These are phyloP conservation scores for Entomortierella beljakovae DNA, from an alignment of 192 early-diverging fungal species.

Conservation along the genomic window DNA sequence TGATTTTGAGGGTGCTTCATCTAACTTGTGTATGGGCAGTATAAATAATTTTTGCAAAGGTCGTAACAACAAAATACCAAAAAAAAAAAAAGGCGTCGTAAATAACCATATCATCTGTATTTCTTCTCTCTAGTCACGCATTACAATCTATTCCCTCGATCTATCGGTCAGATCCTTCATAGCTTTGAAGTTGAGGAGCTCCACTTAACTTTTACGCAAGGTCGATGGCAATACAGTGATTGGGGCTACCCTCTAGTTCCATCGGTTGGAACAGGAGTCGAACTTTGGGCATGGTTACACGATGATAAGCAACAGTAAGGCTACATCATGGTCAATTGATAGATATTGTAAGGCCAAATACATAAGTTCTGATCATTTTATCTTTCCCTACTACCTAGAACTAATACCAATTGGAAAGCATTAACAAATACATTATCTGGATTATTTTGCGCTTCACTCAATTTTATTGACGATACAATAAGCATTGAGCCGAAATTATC, in stretches of 20 bases:
- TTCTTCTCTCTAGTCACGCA: conserved; percentile 62
- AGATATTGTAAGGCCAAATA: not conserved
- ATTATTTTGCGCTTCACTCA: conserved; percentile 96
- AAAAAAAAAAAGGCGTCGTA: no score
- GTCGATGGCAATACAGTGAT: conserved; percentile 82
- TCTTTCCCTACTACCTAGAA: conserved; percentile 44
- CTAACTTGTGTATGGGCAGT: conserved; percentile 44
- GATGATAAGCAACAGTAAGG: conserved; percentile 60
- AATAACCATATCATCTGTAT: not conserved
- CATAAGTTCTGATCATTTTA: not conserved
- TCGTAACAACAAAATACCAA: no score
- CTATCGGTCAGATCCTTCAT: conserved; percentile 86
- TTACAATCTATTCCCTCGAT: conserved; percentile 86
- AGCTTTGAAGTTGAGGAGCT: conserved; percentile 82
- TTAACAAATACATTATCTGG: conserved; percentile 93
- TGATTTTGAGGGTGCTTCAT: conserved; percentile 33
- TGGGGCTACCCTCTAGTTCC: conserved; percentile 77
- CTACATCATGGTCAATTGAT: no score
- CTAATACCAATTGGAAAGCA: conserved; percentile 84
- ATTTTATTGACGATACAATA: conserved; percentile 87
- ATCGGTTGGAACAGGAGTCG: conserved; percentile 80
- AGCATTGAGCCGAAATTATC: conserved; percentile 72
- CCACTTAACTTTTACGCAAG: conserved; percentile 91
- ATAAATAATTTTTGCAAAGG: no score
- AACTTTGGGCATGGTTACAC: conserved; percentile 72